These are phyloP conservation scores for Stachybotrys echinatus DNA, from an alignment of 2,329 filamentous ascomycete genomes.

Conservation along the genomic window DNA sequence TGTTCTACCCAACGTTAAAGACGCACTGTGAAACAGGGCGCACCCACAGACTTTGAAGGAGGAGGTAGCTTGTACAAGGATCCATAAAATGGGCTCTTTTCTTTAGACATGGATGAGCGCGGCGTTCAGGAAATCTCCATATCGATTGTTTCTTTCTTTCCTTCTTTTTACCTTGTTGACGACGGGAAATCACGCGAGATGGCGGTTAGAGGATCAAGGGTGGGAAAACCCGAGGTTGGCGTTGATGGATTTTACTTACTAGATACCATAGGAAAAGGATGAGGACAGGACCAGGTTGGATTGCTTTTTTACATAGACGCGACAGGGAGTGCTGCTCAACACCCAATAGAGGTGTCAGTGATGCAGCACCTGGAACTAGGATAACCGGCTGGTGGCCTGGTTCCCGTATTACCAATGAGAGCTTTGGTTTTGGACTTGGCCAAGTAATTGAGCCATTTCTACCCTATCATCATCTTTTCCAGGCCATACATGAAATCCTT, in stretches of 20 bases:
- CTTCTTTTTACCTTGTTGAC: too few relatives aligned
- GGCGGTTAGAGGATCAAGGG: background rate
- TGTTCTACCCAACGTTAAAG: too few relatives aligned
- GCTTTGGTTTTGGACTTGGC: too few relatives aligned
- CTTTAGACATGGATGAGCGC: background rate
- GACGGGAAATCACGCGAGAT: background rate
- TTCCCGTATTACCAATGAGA: too few relatives aligned
- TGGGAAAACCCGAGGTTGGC: background rate
- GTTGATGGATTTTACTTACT: background rate
- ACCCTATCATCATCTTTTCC: too few relatives aligned
- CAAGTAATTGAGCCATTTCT: too few relatives aligned
- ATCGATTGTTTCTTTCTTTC: background rate
- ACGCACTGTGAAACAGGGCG: too few relatives aligned
- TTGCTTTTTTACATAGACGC: background rate
- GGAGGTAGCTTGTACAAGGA: background rate
- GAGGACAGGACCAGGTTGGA: background rate
- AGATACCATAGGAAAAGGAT: background rate
- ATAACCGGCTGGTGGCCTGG: too few relatives aligned
- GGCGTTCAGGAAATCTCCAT: background rate
- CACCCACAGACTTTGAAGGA: background rate
- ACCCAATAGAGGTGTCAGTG: too few relatives aligned
- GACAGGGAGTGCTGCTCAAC: too few relatives aligned
- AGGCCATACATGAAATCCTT: too few relatives aligned
- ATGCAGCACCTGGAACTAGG: too few relatives aligned
- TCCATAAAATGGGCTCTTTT: background rate